Conservation (phyloP, 2,329 filamentous ascomycete species). For the Xylariaceae sp. region DNA sequence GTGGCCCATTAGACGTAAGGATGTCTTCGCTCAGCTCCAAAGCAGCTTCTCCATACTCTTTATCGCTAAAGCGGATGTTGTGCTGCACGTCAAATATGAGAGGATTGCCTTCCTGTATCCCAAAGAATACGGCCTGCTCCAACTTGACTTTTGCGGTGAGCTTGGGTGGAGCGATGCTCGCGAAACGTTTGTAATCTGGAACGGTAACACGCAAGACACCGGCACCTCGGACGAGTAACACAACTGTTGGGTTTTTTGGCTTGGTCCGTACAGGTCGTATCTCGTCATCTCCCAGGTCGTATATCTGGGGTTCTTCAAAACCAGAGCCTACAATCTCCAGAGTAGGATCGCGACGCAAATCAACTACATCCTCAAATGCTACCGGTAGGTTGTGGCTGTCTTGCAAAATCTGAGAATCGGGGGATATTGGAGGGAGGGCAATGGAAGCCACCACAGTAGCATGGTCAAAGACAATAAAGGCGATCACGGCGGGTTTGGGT, state of each 20-base stretch:
- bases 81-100: slow-evolving; percentile 72
- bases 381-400: slow-evolving; percentile 60
- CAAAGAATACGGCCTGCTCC: slow-evolving; percentile 93
- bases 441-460: slow-evolving; percentile 76
- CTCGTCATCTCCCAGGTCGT: slow-evolving; percentile 42
- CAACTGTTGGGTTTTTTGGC: slow-evolving; percentile 58
- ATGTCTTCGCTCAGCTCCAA: slow-evolving; percentile 77
- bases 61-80: slow-evolving; percentile 60
- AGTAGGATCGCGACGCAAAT: slow-evolving; percentile 64
- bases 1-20: slow-evolving; percentile 68
- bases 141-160: slow-evolving; percentile 85
- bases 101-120: slow-evolving; percentile 75
- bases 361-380: slow-evolving; percentile 81
- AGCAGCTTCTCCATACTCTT: slow-evolving; percentile 73
- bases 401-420: slow-evolving; percentile 69
- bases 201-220: slow-evolving; percentile 58
- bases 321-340: slow-evolving; percentile 62
- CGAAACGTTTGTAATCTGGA: slow-evolving; percentile 57
- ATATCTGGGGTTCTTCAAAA: slow-evolving; percentile 53
- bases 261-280: slow-evolving; percentile 48
- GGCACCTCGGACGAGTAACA: slow-evolving; percentile 59
- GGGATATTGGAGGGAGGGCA: slow-evolving; percentile 60
- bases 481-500: slow-evolving; percentile 72
- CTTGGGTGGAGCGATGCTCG: slow-evolving; percentile 52
- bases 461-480: slow-evolving; percentile 75